Evolutionary conservation across 345 rosid genomes (phyloP), one percentile per base, ranked within the genome.

Genomic region (Brassica carinata): DNA sequence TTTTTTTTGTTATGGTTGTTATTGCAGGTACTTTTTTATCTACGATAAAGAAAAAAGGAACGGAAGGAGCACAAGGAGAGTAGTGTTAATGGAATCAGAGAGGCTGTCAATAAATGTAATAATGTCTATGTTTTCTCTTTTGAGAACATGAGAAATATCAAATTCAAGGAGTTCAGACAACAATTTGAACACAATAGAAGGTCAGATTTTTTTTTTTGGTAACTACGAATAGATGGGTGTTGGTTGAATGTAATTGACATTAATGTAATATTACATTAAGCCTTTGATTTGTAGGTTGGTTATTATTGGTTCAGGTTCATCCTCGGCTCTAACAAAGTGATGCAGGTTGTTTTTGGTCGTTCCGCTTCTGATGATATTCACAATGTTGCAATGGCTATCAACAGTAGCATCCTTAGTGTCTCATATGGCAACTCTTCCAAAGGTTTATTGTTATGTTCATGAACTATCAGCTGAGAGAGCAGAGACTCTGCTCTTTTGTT

Each of bases 371-470:
- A 40, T 40, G 48, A 40, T 23, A 93, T 91, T 74, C 97, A 93
- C 84, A 96, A 96, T 84, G 98, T 97, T 8, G 94, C 98, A 58
- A 91, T 91, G 92, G 92, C 97, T 17, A 96, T 96, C 64, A 96
- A 96, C 61, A 85, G 90, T 67, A 86, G 87, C 57, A 85, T 93
- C 81, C 93, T 96, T 2, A 81, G 89, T 3, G 99, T 69, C 96
- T 1, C 93, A 89, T 88, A 81, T 93, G 74, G 85, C 85, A 48
- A 75, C 94, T 71, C 98, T 93, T 86, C 98, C 99, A 3, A 96
- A 90, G 97, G 98, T 43, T 43, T 43, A 43, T 43, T 43, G 51
- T 43, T 43, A 86, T 89, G 26, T 98, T 92, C 31, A 96, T 92
- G 85, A 90, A 94, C 83, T 97, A 91, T 75, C 92, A 36, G 97